These are phyloP conservation scores for Kalmusia sp. DNA, from an alignment of 2,329 filamentous ascomycete species.

Conservation along the genomic window DNA sequence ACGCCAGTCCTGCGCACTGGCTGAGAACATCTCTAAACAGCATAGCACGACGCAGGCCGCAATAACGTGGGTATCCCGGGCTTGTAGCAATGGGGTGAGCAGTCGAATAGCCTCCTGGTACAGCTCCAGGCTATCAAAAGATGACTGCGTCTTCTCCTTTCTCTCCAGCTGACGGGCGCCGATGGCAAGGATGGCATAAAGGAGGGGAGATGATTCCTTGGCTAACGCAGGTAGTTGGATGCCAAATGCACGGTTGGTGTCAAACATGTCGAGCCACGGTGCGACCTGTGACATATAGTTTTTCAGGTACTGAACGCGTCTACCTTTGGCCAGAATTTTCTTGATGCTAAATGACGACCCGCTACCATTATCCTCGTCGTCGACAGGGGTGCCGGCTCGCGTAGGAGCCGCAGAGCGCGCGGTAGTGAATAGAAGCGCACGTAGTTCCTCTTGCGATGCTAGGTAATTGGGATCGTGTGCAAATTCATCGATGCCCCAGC, in stretches of 20 bases:
- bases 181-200: conserved; percentile 59
- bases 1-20: conserved; percentile 54
- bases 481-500: conserved; percentile 36
- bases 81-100: conserved; percentile 56
- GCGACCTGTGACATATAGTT: conserved; percentile 39
- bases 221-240: conserved; percentile 57
- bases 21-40: conserved; percentile 59
- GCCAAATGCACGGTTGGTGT: conserved; percentile 57
- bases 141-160: conserved; percentile 48
- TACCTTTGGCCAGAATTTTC: conserved; percentile 27
- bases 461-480: conserved; percentile 36
- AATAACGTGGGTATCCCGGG: conserved; percentile 58
- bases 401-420: conserved; percentile 36
- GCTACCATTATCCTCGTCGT: conserved; percentile 10
- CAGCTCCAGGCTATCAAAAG: conserved; percentile 55
- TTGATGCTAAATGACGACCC: conserved; percentile 22
- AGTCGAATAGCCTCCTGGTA: conserved; percentile 62
- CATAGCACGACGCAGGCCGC: conserved; percentile 62
- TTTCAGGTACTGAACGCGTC: conserved; percentile 34
- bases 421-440: conserved; percentile 36
- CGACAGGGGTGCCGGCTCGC: conserved; percentile 27
- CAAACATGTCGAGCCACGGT: conserved; percentile 60
- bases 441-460: conserved; percentile 36
- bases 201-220: conserved; percentile 52
- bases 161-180: conserved; percentile 61